Evolutionary conservation across 2,329 filamentous ascomycete species (phyloP).

Genomic region (Phaeoacremonium minimum): DNA sequence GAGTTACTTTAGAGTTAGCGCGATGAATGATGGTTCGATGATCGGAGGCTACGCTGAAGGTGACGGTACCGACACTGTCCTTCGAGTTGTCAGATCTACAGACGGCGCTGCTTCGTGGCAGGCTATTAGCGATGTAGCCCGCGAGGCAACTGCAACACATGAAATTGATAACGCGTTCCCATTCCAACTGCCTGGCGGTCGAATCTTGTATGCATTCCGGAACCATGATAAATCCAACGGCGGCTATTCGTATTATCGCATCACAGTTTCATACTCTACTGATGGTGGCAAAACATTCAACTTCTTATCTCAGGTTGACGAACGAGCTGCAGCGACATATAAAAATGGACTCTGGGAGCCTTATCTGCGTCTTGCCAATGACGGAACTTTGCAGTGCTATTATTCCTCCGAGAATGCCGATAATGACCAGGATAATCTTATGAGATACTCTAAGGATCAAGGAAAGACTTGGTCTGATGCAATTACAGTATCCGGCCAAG

Average conservation of each 20-base stretch:
- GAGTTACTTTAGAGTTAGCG: background rate
- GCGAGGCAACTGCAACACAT: conserved; percentile 12
- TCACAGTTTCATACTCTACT: conserved; percentile 34
- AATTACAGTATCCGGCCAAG: conserved; percentile 27
- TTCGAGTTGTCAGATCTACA: conserved; percentile 18
- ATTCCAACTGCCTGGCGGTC: conserved; percentile 6
- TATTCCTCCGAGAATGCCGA: conserved; percentile 34
- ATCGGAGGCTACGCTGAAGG: conserved; percentile 18
- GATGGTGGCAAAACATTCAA: conserved; percentile 31
- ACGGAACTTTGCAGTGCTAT: conserved; percentile 35
- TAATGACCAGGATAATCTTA: conserved; percentile 34
- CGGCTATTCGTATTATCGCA: conserved; percentile 29
- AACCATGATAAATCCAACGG: conserved; percentile 23
- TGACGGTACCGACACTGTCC: conserved; percentile 14
- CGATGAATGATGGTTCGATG: background rate
- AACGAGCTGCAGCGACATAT: conserved; percentile 13
- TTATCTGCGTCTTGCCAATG: conserved; percentile 30
- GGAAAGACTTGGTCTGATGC: conserved; percentile 29
- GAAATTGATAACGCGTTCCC: conserved; percentile 28
- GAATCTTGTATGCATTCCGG: conserved; percentile 18
- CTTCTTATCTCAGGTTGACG: conserved; percentile 23
- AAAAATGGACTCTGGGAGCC: conserved; percentile 40
- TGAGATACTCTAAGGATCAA: conserved; percentile 31
- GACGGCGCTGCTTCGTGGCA: conserved; percentile 22
- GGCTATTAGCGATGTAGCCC: conserved; percentile 6